Conservation (phyloP, 352 stramenopile genomes). For the Phytophthora fragariae region DNA sequence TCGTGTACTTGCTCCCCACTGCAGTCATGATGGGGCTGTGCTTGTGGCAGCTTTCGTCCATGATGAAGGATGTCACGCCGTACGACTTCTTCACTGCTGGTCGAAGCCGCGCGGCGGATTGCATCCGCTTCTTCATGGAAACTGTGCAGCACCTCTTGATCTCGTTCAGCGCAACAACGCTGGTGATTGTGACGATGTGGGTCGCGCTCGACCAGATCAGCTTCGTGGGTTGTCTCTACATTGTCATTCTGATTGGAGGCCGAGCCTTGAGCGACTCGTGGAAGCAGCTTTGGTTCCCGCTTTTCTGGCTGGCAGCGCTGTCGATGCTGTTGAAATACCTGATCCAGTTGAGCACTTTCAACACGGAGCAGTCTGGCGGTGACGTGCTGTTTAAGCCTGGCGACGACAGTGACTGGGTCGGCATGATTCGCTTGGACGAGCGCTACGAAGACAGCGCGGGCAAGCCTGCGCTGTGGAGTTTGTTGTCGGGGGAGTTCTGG, state of each 20-base stretch:
- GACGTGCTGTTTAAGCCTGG: slow-evolving; percentile 52
- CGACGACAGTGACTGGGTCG: slow-evolving; percentile 67
- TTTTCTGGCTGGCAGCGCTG: slow-evolving; percentile 80
- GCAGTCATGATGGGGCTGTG: slow-evolving; percentile 74
- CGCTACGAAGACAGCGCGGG: slow-evolving; percentile 41
- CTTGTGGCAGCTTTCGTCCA: slow-evolving; percentile 85
- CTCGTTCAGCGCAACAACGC: slow-evolving; percentile 69
- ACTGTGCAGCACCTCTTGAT: slow-evolving; percentile 72
- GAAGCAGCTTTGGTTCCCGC: slow-evolving; percentile 78
- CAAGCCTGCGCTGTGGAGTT: slow-evolving; percentile 55
- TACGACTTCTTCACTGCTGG: slow-evolving; percentile 76
- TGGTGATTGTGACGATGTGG: slow-evolving; percentile 78
- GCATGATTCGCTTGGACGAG: slow-evolving; percentile 60
- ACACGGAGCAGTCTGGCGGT: slow-evolving; percentile 34
- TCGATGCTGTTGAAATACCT: slow-evolving; percentile 67
- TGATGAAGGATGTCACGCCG: slow-evolving; percentile 67
- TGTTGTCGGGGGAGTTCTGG: slow-evolving; percentile 63
- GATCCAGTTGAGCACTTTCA: slow-evolving; percentile 73
- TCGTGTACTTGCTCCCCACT: slow-evolving; percentile 82
- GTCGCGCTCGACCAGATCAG: slow-evolving; percentile 68
- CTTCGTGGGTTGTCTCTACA: slow-evolving; percentile 71
- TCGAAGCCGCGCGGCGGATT: slow-evolving; percentile 59
- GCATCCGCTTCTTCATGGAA: slow-evolving; percentile 61
- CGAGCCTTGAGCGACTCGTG: slow-evolving; percentile 64
- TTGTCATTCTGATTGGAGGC: slow-evolving; percentile 66